Base-by-base conservation (phyloP, 257 asterid genomes). In the Nyctanthes arbortristis region DNA sequence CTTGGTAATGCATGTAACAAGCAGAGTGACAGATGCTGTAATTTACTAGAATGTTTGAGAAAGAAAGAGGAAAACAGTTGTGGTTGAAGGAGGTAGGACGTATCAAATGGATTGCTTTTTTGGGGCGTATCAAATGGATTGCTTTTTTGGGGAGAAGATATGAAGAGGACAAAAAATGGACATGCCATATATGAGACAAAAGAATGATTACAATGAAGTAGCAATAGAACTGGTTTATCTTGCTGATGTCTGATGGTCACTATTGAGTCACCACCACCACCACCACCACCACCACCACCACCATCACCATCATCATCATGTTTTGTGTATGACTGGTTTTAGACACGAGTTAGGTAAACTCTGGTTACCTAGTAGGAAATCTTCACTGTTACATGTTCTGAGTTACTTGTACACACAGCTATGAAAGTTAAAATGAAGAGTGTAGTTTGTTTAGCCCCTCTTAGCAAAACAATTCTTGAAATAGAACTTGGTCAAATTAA, bases 1-100 rank as follows among this genome's bases (percentile, higher is more conserved):
- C 20, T 24, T 45, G 63, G 57, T 27, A 28, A 22, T 63, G 61
- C 68, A 60, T 63, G 47, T 63, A 59, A 61, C 66, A 36, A 25
- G 18, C 63, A 58, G 59, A 60, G 14, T 47, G 55, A 35, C 31
- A 34, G 71, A 36, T 67, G 2, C 67, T 22, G 45, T 45, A 34
- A 27, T 24, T 20, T 16, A 47, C 63, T 20, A 35, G 28, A 25
- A 34, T 60, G 35, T 20, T 39, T 54, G n/a, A 9, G 13, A 34
- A 24, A 18, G 45, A 59, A 37, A 28, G 55, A 54, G 40, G 25
- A 35, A 36, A 37, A 18, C 57, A 32, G 49, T 22, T 45, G 22
- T 24, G 24, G 63, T 61, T 29, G 75, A 45, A 60, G 60, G 52
- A 22, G 30, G 35, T 62, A 16, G 24, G 43, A 45, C 5, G 11